A percentile compares a stretch with the other conserved stretches of the same genome.
Conservation (phyloP, 257 asterid species). For the Nicotiana knightiana region DNA sequence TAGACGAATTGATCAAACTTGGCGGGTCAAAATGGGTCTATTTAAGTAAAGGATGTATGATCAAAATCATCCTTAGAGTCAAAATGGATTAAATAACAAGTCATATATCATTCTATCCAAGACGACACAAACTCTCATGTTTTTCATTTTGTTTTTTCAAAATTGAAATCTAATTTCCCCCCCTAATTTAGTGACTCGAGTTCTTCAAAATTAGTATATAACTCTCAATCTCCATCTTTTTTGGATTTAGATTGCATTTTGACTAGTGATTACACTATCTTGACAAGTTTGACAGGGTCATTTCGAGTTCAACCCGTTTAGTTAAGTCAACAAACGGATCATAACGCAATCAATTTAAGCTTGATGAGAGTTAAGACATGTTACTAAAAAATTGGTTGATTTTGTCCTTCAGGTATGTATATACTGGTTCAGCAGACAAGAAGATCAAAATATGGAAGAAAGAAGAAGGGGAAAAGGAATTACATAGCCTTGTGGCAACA, state of each 20-base stretch:
- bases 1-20: too few species aligned
- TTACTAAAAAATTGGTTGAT: background rate
- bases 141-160: too few species aligned
- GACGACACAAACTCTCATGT: background rate
- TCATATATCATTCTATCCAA: too few species aligned
- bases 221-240: background rate
- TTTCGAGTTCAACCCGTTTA: background rate
- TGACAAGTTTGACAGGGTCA: background rate
- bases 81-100: background rate
- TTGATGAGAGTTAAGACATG: background rate
- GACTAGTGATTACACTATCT: background rate
- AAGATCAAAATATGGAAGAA: constrained; percentile 55
- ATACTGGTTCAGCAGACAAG: constrained; percentile 77
- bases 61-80: background rate
- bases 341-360: background rate
- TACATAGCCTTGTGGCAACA: constrained; percentile 31
- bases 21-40: too few species aligned
- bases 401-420: constrained; percentile 4
- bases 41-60: too few species aligned
- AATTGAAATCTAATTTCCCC: too few species aligned
- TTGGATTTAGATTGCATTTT: background rate
- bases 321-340: background rate
- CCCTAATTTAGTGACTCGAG: too few species aligned
- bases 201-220: too few species aligned
- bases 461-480: constrained; percentile 21